Evolutionary conservation across 2,329 filamentous ascomycete species (phyloP).

Genomic region (Berkeleyomyces basicola): DNA sequence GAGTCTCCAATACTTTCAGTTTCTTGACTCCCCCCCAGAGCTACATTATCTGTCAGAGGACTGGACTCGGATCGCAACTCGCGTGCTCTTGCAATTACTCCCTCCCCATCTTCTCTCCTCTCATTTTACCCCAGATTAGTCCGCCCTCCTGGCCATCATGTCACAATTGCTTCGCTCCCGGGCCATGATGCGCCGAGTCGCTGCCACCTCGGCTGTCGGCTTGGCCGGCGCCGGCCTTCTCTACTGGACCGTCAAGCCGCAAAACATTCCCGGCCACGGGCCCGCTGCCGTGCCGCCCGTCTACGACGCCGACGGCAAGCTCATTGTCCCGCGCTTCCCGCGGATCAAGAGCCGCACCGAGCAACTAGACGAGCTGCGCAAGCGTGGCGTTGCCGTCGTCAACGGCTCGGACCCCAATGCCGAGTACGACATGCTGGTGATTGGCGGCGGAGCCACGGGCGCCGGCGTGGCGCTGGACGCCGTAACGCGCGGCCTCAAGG

Average conservation of each 20-base stretch:
- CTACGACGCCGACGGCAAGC: slow-evolving; percentile 50
- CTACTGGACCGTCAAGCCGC: slow-evolving; percentile 45
- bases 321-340: slow-evolving; percentile 51
- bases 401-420: slow-evolving; percentile 17
- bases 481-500: slow-evolving; percentile 52
- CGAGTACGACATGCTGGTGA: slow-evolving; percentile 52
- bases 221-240: slow-evolving; percentile 29
- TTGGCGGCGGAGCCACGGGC: slow-evolving; percentile 56
- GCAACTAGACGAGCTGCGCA: slow-evolving; percentile 44
- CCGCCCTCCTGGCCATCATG: neutral
- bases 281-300: slow-evolving; percentile 53
- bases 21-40: neutral
- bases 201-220: slow-evolving; percentile 26
- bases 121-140: neutral
- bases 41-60: neutral
- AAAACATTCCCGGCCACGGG: slow-evolving; percentile 54
- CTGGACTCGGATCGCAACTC: neutral
- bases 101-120: neutral
- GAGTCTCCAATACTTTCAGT: neutral
- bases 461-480: slow-evolving; percentile 57
- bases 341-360: slow-evolving; percentile 42
- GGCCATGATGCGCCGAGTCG: slow-evolving; percentile 26
- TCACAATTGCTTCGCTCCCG: slow-evolving; percentile 12
- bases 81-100: neutral
- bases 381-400: slow-evolving; percentile 20